Base-by-base conservation (phyloP, 805 yeast species). In the Candida piceae region DNA sequence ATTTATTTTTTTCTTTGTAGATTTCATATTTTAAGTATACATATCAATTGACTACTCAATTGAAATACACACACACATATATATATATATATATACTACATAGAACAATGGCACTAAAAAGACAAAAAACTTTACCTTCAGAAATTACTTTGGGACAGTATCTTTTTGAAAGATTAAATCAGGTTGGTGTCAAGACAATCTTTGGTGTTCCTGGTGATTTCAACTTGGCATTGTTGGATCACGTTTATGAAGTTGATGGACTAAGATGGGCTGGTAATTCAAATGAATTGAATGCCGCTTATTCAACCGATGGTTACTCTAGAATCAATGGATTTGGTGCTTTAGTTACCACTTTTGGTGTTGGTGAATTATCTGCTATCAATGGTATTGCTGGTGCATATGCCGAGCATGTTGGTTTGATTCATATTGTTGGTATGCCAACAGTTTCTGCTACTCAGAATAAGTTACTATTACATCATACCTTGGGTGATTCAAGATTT, bases 231-330 rank as follows among this genome's bases (percentile, higher is more conserved):
- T 64, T 83, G 36, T 66, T 83, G 44, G 89, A 83, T 57, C 78
- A 82, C 57, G 70, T 83, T 53, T 78, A 81, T 60, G 84, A 80
- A 53, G 85, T 81, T 34, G 78, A 74, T 24, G 85, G 84, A 31
- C 57, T 85, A 63, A 74, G 83, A 67, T 85, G 95, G 95, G 88
- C 85, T 34, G 95, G 95, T 54, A 84, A 85, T 62, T 84, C 93
- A 58, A 85, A 86, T 64, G 95, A 85, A 67, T 72, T 85, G 66
- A 86, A 86, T 61, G 93, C 95, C 31, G 84, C 93, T 29, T 83
- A 82, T 51, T 84, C 94, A 36, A 88, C 93, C 31, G 95, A 85
- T 62, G 95, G 95, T 46, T 85, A 85, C 67, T 79, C 90, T 36
- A 69, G 95, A 60, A 70, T 85, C 52, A 84, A 83, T 64, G 82